Base-by-base conservation (phyloP, 1,139 yeast genomes). In the Entelexis sorbosivorans region DNA sequence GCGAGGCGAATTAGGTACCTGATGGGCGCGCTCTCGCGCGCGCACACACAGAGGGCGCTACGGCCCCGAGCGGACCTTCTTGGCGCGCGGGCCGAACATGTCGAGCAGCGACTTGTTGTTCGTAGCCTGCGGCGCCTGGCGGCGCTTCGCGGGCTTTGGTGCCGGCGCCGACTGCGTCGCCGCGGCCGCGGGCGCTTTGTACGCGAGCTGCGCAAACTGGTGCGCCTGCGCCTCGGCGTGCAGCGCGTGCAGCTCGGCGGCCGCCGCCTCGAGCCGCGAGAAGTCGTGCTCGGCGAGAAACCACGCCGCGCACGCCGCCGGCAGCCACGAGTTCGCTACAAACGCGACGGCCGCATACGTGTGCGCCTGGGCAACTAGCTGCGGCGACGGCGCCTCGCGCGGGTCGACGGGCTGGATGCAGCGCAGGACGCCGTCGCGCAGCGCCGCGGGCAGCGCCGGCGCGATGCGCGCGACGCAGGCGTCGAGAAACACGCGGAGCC, bases 271-370 rank as follows among this genome's bases (percentile, higher is more conserved):
- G 11, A 66, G 55, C 9, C 20, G 50, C 3, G 48, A 29, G 48
- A 61, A 62, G 34, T 64, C 62, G 35, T 50, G 47, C 26, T 58
- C 50, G 19, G 52, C 47, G n/a, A 58, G 44, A 52, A 54, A 61
- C 46, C 58, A 36, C 4, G 49, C 52, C 2, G 49, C 48, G 8
- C 66, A 38, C 10, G 54, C 56, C 1, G 54, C 50, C 4, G 59
- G 55, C n/a, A 69, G 58, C 58, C 68, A 66, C 14, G 66, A 60
- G 10, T 38, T 34, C 24, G 60, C 50, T 13, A 69, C 47, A 28
- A 69, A 56, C 17, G 56, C 53, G 44, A 60, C 51, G 3, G 68
- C 69, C 9, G 63, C 56, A 48, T 59, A 59, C 19, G 50, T 43
- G 5, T 56, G 51, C 5, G 65, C 69, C 19, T 48, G 51, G 8